Evolutionary conservation across 345 rosid species (phyloP).

Genomic region (Chamaenerion angustifolium): DNA sequence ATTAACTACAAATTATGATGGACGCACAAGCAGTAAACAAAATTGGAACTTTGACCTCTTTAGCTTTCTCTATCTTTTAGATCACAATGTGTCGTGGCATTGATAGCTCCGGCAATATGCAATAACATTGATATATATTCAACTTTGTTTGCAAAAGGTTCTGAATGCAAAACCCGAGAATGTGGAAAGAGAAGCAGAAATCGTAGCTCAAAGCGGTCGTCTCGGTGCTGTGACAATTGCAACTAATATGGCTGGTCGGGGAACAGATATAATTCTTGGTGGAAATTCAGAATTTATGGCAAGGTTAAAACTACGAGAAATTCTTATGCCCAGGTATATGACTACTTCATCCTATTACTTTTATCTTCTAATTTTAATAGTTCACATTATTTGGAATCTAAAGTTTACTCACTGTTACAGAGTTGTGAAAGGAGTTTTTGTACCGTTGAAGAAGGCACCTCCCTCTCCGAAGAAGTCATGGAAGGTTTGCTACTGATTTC

Average conservation of each 20-base stretch:
- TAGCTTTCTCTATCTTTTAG: too few relatives aligned
- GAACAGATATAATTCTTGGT: constrained; percentile 95
- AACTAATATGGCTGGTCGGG: constrained; percentile 98
- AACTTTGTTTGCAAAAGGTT: constrained; percentile 34
- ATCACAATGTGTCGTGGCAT: too few relatives aligned
- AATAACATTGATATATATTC: background rate
- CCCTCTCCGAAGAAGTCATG: constrained; percentile 74
- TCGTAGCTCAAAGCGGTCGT: constrained; percentile 98
- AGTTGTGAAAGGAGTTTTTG: constrained; percentile 65
- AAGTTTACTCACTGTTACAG: constrained; percentile 25
- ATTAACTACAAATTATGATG: too few relatives aligned
- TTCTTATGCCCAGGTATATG: constrained; percentile 87
- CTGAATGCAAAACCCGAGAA: constrained; percentile 99
- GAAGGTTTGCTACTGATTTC: constrained; percentile 41
- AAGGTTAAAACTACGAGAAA: constrained; percentile 92
- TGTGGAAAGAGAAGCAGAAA: constrained; percentile 99
- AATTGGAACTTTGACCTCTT: too few relatives aligned
- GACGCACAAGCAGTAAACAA: too few relatives aligned
- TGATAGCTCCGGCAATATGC: too few relatives aligned
- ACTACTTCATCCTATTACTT: background rate
- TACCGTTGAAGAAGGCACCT: constrained; percentile 75
- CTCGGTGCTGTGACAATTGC: constrained; percentile 95
- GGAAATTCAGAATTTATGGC: constrained; percentile 98
- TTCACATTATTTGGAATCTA: constrained; percentile 1
- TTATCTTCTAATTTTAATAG: background rate